These are phyloP conservation scores for Barnettozyma wickerhamii DNA, from an alignment of 805 yeast species.

Conservation along the genomic window DNA sequence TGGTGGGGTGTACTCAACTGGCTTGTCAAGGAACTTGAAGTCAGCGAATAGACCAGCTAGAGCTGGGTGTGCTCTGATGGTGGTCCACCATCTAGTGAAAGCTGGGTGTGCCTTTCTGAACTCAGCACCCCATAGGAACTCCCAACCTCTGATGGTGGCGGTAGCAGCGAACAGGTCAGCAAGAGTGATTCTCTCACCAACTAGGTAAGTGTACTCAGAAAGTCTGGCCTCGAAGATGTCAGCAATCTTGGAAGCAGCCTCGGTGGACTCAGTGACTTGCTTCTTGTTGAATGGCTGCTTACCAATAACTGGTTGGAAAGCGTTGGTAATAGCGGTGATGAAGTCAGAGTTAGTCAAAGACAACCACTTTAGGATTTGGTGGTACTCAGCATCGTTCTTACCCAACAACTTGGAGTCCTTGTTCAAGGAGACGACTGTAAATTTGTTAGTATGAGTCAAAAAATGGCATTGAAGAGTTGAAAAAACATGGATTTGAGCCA, in stretches of 20 bases:
- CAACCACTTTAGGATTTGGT: conserved; percentile 63
- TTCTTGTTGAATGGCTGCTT: conserved; percentile 74
- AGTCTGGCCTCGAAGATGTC: conserved; percentile 52
- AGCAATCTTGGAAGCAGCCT: conserved; percentile 35
- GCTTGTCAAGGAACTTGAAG: conserved; percentile 58
- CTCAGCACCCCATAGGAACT: conserved; percentile 54
- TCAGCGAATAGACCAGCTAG: conserved; percentile 45
- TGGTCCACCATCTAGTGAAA: conserved; percentile 67
- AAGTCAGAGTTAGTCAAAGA: conserved; percentile 73
- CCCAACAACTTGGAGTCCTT: conserved; percentile 51
- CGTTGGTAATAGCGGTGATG: conserved; percentile 40
- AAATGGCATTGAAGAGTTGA: background rate
- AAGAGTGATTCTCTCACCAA: conserved; percentile 58
- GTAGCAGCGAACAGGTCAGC: conserved; percentile 63
- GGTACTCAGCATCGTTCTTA: conserved; percentile 57
- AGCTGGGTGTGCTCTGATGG: conserved; percentile 43
- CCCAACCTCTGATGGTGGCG: conserved; percentile 50
- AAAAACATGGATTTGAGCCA: too few relatives aligned
- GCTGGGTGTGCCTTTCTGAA: conserved; percentile 64
- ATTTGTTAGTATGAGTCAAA: conserved; percentile 13
- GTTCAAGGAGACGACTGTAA: conserved; percentile 30
- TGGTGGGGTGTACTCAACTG: conserved; percentile 65
- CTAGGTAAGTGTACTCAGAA: conserved; percentile 59
- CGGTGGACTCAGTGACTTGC: conserved; percentile 42
- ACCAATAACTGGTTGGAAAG: conserved; percentile 63